Evolutionary conservation across 805 yeast genomes (phyloP), one percentile per base, ranked within the genome.

Genomic region (Torulaspora delbrueckii): DNA sequence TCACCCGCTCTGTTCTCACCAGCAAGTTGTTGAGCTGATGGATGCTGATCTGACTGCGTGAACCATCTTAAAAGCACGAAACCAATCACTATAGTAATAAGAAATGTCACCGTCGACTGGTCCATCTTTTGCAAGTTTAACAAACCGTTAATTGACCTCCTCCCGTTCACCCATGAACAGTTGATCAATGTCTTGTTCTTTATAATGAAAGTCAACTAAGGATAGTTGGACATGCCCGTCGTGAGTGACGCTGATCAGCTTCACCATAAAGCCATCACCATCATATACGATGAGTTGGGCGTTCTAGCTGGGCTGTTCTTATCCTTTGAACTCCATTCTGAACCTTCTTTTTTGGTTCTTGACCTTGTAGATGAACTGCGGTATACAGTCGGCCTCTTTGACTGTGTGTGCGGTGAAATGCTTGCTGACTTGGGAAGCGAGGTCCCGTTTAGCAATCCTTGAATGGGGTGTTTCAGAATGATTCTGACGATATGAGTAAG

Each of bases 361-460:
- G 43, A 87, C 89, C 57, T 86, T 82, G 68, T 91, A 93, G 45
- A 93, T 72, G 62, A 91, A 93, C 57, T 86, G 89, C 30, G 96
- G 87, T 32, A 91, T 81, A 26, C 85, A 80, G 56, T 91, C 98
- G 47, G 83, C 80, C 59, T 91, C 99, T 55, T 86, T 81, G 3
- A 81, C 79, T 9, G 77, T 74, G 37, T 72, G 73, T 7, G 66
- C 56, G 52, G 74, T 56, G 55, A 90, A 87, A 64, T 91, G 97
- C 45, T 75, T 76, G 65, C 79, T 82, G 22, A 82, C 80, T 22
- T 74, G 74, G 2, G 63, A 64, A 0, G 87, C 84, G 26, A 84
- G 72, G 50, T 81, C 86, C 3, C 68, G 68, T 61, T 82, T 84
- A 38, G 80, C 58, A 7, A 82, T 71, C 37, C 86, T 59, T 38